These are phyloP conservation scores for Alternaria sp. DNA, from an alignment of 2,329 filamentous ascomycete genomes.

Conservation along the genomic window DNA sequence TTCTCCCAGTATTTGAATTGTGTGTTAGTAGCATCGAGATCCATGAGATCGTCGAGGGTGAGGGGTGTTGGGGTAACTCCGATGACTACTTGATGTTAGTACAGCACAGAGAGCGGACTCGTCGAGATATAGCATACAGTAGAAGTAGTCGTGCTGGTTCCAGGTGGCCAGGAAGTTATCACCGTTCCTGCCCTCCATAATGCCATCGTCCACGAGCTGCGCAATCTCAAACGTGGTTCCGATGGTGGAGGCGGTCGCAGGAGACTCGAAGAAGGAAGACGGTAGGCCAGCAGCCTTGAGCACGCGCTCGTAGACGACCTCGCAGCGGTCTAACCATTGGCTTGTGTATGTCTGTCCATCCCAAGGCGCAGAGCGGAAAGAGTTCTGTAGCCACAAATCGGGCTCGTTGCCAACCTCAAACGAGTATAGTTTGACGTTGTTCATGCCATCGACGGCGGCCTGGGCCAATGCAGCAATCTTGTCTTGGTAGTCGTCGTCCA, in stretches of 20 bases:
- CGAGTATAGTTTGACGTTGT: constrained; percentile 52
- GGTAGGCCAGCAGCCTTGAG: constrained; percentile 53
- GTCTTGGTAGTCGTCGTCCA: constrained; percentile 55
- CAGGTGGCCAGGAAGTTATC: constrained; percentile 54
- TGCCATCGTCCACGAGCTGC: constrained; percentile 53
- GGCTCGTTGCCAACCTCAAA: constrained; percentile 58
- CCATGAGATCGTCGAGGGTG: constrained; percentile 57
- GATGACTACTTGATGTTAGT: constrained; percentile 50
- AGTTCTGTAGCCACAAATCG: constrained; percentile 56
- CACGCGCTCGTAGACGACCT: constrained; percentile 57
- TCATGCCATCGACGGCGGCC: constrained; percentile 49
- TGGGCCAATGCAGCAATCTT: constrained; percentile 55
- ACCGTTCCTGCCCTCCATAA: constrained; percentile 50
- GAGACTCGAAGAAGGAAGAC: constrained; percentile 60
- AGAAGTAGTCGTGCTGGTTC: constrained; percentile 66
- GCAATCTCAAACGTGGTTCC: constrained; percentile 60
- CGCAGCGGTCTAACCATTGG: constrained; percentile 58
- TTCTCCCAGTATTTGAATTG: constrained; percentile 59
- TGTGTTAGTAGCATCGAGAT: constrained; percentile 56
- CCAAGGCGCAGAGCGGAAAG: constrained; percentile 57
- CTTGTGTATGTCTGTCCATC: constrained; percentile 55
- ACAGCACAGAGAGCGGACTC: background rate
- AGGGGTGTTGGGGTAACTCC: constrained; percentile 56
- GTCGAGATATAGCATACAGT: constrained; percentile 44
- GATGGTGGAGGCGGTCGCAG: constrained; percentile 61